A percentile compares a stretch with the other conserved stretches of the same genome.
phyloP scores from a whole-genome alignment of 805 yeast genomes.

The Nakazawaea ishiwadae region DNA sequence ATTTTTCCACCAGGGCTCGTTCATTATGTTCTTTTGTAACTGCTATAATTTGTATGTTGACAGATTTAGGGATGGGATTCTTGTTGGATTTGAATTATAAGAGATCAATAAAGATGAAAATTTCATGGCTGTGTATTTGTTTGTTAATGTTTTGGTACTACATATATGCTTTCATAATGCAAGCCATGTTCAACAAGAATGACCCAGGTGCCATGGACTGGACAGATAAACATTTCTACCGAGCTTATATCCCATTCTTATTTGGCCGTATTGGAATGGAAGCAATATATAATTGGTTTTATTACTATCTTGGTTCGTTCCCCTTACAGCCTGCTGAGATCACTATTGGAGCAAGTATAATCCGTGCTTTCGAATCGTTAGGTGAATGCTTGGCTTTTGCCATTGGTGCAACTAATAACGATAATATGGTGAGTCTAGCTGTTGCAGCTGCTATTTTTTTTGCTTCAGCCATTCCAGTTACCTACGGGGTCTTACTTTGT shows the following conservation, averaged over 20 bases:
- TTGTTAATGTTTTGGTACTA: neutral
- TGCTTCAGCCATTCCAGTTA: neutral
- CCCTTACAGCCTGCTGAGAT: constrained; percentile 14
- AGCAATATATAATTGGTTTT: constrained; percentile 18
- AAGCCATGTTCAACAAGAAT: neutral
- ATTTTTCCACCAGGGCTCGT: neutral
- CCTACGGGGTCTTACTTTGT: neutral
- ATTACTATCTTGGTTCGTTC: constrained; percentile 20
- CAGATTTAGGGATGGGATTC: neutral
- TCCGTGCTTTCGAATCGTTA: neutral
- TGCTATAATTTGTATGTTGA: neutral
- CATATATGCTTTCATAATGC: neutral
- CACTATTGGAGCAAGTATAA: neutral
- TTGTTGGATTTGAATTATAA: neutral
- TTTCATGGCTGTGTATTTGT: neutral
- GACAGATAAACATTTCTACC: constrained; percentile 12
- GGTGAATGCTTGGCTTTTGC: neutral
- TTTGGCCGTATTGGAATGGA: constrained; percentile 18
- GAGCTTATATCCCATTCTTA: constrained; percentile 18
- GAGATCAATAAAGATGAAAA: neutral
- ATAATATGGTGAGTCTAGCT: neutral
- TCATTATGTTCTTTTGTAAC: neutral
- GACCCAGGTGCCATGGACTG: constrained; percentile 15
- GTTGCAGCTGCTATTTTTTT: neutral
- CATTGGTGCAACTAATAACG: neutral